Conservation (phyloP, 1,139 yeast species). For the Geotrichum armillariae region DNA sequence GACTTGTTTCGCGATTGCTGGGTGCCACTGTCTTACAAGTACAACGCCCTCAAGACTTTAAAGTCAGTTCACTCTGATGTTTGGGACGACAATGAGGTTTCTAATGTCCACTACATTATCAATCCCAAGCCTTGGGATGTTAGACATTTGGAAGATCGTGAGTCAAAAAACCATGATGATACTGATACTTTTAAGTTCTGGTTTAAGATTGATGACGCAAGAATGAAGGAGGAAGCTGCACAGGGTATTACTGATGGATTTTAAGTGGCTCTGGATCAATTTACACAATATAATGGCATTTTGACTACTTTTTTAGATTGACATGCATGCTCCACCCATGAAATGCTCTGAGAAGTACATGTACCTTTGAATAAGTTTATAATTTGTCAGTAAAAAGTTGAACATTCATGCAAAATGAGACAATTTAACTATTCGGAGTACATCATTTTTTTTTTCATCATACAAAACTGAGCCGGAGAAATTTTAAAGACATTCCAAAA, state of each 20-base stretch:
- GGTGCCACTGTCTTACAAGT: conserved; percentile 51
- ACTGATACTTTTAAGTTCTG: conserved; percentile 39
- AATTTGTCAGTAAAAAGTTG: too few relatives aligned
- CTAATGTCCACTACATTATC: conserved; percentile 54
- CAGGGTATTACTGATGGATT: conserved; percentile 25
- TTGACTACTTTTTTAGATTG: too few relatives aligned
- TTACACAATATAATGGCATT: too few relatives aligned
- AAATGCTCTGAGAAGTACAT: too few relatives aligned
- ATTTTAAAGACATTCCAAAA: too few relatives aligned
- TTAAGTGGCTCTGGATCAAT: too few relatives aligned
- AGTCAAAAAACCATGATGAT: conserved; percentile 30
- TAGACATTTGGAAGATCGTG: conserved; percentile 29
- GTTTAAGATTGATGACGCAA: conserved; percentile 38
- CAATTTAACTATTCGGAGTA: too few relatives aligned
- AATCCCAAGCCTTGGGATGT: conserved; percentile 61
- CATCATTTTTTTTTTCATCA: too few relatives aligned
- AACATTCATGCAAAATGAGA: too few relatives aligned
- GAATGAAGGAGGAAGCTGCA: conserved; percentile 34
- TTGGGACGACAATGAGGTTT: conserved; percentile 49
- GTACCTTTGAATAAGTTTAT: too few relatives aligned
- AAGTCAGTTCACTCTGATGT: conserved; percentile 45
- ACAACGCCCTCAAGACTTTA: conserved; percentile 56
- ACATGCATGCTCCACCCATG: too few relatives aligned
- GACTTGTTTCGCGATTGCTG: conserved; percentile 51
- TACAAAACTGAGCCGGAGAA: too few relatives aligned